These are phyloP conservation scores for Eleusine coracana DNA, from an alignment of 176 grass and related monocot genomes.

Conservation along the genomic window DNA sequence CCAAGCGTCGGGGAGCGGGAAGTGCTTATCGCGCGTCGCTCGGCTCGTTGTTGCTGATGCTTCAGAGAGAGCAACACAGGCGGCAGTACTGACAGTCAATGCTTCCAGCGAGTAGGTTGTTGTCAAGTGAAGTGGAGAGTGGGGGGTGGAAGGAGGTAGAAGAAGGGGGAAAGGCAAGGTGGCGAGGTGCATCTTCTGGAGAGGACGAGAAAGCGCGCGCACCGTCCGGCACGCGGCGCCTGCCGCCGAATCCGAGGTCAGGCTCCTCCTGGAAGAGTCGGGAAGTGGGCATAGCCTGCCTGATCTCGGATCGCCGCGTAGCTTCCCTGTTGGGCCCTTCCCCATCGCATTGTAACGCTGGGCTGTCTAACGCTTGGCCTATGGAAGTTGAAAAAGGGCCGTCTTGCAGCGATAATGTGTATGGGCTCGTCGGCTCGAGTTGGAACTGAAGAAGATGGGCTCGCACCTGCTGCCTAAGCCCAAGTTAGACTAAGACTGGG, in stretches of 20 bases:
- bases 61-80: neutral
- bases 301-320: neutral
- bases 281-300: neutral
- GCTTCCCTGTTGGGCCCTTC: neutral
- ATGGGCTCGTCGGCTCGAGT: neutral
- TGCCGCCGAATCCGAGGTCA: constrained; percentile 7
- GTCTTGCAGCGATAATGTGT: neutral
- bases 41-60: constrained; percentile 9
- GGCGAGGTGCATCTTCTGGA: constrained; percentile 38
- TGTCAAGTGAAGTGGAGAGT: neutral
- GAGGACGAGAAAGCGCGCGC: constrained; percentile 36
- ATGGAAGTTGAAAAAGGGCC: neutral
- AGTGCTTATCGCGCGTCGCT: neutral
- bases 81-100: neutral
- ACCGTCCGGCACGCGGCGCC: constrained; percentile 17
- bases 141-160: constrained; percentile 16
- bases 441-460: neutral
- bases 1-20: neutral
- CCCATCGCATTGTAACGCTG: neutral
- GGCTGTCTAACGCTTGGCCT: neutral
- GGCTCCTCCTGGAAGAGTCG: constrained; percentile 43
- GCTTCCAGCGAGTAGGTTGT: neutral
- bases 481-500: neutral
- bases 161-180: constrained; percentile 6
- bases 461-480: neutral